Conservation (phyloP, 75 land plant genomes). For the Pinus taeda region DNA sequence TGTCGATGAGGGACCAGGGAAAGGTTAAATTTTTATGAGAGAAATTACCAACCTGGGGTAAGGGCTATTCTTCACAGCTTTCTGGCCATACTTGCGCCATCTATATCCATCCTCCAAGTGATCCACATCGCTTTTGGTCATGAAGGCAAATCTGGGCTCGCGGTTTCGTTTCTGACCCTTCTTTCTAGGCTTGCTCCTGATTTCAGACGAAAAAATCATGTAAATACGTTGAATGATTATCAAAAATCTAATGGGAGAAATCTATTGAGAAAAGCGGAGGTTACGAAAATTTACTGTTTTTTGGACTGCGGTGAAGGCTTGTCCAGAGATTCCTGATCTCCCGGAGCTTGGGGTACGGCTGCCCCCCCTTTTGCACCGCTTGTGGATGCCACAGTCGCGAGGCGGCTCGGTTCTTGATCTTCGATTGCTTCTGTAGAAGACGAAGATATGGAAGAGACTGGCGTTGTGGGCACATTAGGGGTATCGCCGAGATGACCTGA, state of each 20-base stretch:
- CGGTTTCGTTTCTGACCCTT: conserved; percentile 57
- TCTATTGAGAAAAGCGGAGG: background rate
- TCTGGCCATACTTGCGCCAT: conserved; percentile 88
- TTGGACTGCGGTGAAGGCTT: conserved; percentile 18
- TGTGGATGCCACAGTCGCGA: background rate
- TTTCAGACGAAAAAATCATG: background rate
- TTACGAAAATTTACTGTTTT: conserved; percentile 27
- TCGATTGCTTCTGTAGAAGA: conserved; percentile 24
- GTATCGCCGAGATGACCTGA: background rate
- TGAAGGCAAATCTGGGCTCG: conserved; percentile 63
- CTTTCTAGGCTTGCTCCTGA: conserved; percentile 53
- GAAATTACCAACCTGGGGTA: conserved; percentile 55
- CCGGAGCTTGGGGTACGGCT: background rate
- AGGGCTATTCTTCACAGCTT: conserved; percentile 86
- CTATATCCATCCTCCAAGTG: conserved; percentile 79
- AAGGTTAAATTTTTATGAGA: background rate
- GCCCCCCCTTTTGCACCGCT: background rate
- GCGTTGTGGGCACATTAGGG: conserved; percentile 19
- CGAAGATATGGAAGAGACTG: conserved; percentile 45
- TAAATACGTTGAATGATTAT: background rate
- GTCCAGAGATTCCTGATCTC: conserved; percentile 3
- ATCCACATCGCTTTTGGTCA: conserved; percentile 85
- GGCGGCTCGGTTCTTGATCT: conserved; percentile 24
- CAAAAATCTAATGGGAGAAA: background rate
- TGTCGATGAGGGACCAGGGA: too few relatives aligned